phyloP scores from a whole-genome alignment of 2,329 filamentous ascomycete species.

The Venturia carpophila region DNA sequence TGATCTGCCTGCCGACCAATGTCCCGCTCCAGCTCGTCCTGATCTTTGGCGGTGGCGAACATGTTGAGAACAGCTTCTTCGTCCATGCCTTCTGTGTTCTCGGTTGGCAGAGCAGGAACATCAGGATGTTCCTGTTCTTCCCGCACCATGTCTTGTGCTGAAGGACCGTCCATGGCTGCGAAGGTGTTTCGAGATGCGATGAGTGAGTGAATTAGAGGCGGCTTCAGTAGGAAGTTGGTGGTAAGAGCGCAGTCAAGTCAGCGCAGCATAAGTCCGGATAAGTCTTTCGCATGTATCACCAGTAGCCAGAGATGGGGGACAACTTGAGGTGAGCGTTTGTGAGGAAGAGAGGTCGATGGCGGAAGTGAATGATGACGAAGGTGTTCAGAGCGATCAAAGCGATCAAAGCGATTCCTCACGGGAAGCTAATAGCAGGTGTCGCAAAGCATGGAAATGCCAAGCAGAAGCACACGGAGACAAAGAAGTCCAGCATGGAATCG shows the following conservation, averaged over 20 bases:
- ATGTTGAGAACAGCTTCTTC: constrained; percentile 16
- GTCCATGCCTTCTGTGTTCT: constrained; percentile 16
- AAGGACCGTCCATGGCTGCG: constrained; percentile 1
- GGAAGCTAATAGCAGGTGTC: not conserved
- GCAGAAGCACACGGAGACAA: not conserved
- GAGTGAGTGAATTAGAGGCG: not conserved
- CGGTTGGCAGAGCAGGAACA: not conserved
- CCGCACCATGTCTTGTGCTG: not conserved
- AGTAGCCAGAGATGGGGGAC: not conserved
- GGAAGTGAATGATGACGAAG: not conserved
- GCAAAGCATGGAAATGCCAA: not conserved
- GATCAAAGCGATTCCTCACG: not conserved
- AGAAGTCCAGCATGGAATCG: not conserved
- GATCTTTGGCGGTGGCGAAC: constrained; percentile 56
- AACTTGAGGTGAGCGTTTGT: not conserved
- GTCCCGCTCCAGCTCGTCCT: constrained; percentile 84
- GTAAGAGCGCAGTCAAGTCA: not conserved
- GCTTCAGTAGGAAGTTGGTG: not conserved
- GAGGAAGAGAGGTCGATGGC: too few relatives aligned
- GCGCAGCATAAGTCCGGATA: not conserved
- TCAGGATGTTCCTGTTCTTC: not conserved
- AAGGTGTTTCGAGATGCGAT: not conserved
- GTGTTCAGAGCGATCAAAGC: not conserved
- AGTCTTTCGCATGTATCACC: not conserved
- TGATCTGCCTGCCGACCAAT: constrained; percentile 61